A percentile compares a stretch with the other conserved stretches of the same genome.
Conservation (phyloP, 2,329 filamentous ascomycete species). For the Bipolaris victoriae region DNA sequence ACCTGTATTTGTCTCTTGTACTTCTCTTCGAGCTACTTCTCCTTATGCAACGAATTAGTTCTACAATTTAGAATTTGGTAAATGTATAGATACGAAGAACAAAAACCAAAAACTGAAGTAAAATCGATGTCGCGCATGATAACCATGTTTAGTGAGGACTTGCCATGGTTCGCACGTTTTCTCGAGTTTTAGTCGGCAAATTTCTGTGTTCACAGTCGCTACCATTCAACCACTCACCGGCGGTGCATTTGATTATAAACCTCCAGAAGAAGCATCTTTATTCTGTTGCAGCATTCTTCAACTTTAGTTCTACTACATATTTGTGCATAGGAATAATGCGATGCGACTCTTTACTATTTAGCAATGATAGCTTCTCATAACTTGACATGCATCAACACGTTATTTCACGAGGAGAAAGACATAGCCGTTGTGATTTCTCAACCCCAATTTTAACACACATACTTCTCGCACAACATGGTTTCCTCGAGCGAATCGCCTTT, state of each 20-base stretch:
- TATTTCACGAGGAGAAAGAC: background rate
- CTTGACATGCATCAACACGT: too few species aligned
- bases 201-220: background rate
- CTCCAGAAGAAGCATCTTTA: background rate
- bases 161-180: background rate
- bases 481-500: background rate
- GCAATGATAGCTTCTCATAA: background rate
- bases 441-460: background rate
- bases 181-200: background rate
- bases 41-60: too few species aligned
- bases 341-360: background rate
- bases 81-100: too few species aligned
- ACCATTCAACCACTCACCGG: background rate
- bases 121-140: background rate
- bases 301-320: background rate
- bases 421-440: too few species aligned
- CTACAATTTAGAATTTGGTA: too few species aligned
- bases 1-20: too few species aligned
- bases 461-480: background rate
- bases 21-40: too few species aligned
- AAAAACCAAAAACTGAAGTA: too few species aligned
- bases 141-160: background rate
- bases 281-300: background rate
- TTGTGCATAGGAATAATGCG: background rate
- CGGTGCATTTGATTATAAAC: background rate